Evolutionary conservation across 2,329 filamentous ascomycete species (phyloP), one percentile per base, ranked within the genome.

Genomic region (Dactylellina cionopaga): DNA sequence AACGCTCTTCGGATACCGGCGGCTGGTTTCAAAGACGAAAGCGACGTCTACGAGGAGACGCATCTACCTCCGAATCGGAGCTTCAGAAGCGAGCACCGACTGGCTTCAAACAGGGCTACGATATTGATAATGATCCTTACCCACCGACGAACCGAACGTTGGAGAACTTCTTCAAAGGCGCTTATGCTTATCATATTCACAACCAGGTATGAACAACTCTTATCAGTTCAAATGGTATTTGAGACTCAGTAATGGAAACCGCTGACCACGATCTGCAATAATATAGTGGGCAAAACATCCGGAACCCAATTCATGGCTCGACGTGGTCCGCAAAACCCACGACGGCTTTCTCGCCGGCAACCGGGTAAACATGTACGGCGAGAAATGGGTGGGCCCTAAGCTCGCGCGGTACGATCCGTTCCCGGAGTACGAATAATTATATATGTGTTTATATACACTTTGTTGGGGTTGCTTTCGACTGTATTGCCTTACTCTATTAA

Each of bases 161-260:
- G 49, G 83, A 85, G 76, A 84, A 86, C 75, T 86, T 86, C 78
- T 86, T 86, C 79, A 80, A 82, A 4, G 85, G 85, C 1, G 83
- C 84, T 19, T 86, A 83, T 83, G 85, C 83, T 25, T 86, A 86
- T 76, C 85, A 86, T 76, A 83, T 86, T 69, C 84, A 86, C 76
- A 86, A 86, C 74, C 84, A 85, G 80, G 84, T 85, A 78, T 78
- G 82, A 39, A 46, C 13, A 51, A 15, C 39, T 25, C 17, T 9
- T 17, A 33, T 17, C 10, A 17, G 6, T 41, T 33, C 17, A 22
- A 5, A 9, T 4, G 2, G 10, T 19, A 25, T 6, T 27, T 24
- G 13, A 44, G 41, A 35, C 56, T 72, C 51, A 44, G 27, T 7
- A 22, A 15, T n/a, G n/a, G n/a, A n/a, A n/a, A n/a, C n/a, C n/a